A percentile compares a stretch with the other conserved stretches of the same genome.
Conservation (phyloP, 768 basidiomycete genomes). For the Scleroderma citrinum region DNA sequence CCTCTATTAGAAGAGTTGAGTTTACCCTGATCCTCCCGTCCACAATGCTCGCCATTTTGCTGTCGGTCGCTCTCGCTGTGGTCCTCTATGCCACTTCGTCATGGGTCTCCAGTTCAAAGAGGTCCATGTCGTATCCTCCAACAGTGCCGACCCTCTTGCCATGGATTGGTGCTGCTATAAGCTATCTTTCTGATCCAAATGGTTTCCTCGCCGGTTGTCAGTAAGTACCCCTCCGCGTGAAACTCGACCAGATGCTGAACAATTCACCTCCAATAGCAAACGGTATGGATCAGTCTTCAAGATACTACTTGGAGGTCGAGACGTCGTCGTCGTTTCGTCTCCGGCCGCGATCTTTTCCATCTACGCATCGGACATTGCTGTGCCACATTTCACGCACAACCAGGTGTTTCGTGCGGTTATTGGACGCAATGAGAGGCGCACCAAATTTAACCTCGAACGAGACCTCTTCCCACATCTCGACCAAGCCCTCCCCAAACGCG, state of each 20-base stretch:
- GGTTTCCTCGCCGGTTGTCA: conserved; percentile 16
- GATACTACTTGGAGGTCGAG: conserved; percentile 15
- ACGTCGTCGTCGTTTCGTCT: conserved; percentile 13
- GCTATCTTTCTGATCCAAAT: conserved; percentile 11
- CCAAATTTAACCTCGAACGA: conserved; percentile 10
- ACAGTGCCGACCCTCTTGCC: conserved; percentile 9
- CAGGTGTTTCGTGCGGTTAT: conserved; percentile 9
- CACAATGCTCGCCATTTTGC: too few species aligned
- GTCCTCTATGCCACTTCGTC: too few species aligned
- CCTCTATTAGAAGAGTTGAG: too few species aligned
- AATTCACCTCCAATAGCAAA: conserved; percentile 4
- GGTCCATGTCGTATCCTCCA: not conserved
- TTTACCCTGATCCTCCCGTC: too few species aligned
- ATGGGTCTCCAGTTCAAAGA: too few species aligned
- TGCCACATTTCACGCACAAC: conserved; percentile 6
- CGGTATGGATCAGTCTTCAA: conserved; percentile 10
- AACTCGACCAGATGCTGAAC: not conserved
- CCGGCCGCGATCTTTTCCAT: conserved; percentile 9
- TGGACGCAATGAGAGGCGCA: not conserved
- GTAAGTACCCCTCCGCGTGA: conserved; percentile 1
- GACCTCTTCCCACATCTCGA: conserved; percentile 19
- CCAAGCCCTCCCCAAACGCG: conserved; percentile 11
- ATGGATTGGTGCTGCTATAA: conserved; percentile 14
- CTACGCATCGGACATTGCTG: conserved; percentile 1
- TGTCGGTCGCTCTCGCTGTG: too few species aligned